A percentile compares a stretch with the other conserved stretches of the same genome.
Conservation (phyloP, 345 rosid species). For the Lagerstroemia speciosa region DNA sequence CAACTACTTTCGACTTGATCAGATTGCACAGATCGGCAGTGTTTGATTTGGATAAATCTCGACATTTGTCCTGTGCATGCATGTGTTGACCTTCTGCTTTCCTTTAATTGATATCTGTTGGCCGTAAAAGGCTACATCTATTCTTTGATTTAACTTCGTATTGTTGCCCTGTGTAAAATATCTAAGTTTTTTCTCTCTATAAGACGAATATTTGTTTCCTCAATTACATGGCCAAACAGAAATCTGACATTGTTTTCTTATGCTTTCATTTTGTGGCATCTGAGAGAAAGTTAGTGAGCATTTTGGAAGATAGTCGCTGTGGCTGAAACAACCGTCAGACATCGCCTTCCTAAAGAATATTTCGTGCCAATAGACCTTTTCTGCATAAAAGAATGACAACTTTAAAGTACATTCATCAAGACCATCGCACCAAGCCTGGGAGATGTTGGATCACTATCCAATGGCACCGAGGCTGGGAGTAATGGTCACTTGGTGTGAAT, state of each 20-base stretch:
- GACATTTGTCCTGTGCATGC: background rate
- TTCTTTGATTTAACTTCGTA: too few species aligned
- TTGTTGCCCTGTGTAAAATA: too few species aligned
- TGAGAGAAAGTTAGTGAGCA: background rate
- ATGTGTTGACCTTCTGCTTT: background rate
- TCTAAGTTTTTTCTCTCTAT: background rate
- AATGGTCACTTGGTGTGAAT: too few species aligned
- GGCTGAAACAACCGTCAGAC: background rate
- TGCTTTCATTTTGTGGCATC: background rate
- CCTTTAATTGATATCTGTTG: too few species aligned
- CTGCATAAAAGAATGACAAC: too few species aligned
- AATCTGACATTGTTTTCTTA: background rate
- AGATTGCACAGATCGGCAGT: background rate
- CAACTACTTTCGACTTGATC: background rate
- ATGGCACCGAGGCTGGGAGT: too few species aligned
- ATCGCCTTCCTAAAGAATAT: background rate
- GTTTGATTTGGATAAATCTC: background rate
- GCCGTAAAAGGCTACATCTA: too few species aligned
- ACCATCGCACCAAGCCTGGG: too few species aligned
- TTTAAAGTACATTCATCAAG: too few species aligned
- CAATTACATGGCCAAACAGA: background rate
- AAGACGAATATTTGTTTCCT: background rate
- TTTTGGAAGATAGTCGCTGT: background rate
- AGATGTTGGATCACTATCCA: too few species aligned
- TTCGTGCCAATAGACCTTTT: conserved; percentile 3